Evolutionary conservation across 2,329 filamentous ascomycete species (phyloP).

Genomic region (Penicillium sp.): DNA sequence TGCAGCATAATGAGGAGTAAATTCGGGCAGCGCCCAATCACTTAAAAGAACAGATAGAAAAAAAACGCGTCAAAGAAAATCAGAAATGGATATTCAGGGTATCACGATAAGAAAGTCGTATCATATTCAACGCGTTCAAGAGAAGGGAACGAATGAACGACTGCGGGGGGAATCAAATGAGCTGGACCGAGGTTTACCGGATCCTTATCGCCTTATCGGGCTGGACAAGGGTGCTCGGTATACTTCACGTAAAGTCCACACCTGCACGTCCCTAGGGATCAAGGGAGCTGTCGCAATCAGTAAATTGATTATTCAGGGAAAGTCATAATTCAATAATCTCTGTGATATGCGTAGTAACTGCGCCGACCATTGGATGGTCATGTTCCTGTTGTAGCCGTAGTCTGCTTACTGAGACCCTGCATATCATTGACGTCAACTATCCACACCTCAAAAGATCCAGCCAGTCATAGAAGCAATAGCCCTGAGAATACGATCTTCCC

Average conservation of each 20-base stretch:
- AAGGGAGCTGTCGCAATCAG: too few relatives aligned
- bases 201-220: neutral
- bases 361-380: neutral
- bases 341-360: too few relatives aligned
- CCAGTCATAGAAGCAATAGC: neutral
- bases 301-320: too few relatives aligned
- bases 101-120: neutral
- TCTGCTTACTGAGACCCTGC: neutral
- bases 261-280: too few relatives aligned
- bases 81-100: neutral
- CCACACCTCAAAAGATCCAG: neutral
- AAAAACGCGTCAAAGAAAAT: neutral
- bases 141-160: conserved; percentile 11
- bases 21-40: conserved; percentile 4
- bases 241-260: too few relatives aligned
- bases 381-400: neutral
- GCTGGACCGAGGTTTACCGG: conserved; percentile 1
- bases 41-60: neutral
- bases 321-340: too few relatives aligned
- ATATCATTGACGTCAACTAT: conserved; percentile 4
- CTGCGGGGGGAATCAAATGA: conserved; percentile 24
- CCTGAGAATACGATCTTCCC: neutral
- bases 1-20: conserved; percentile 70
- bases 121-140: neutral
- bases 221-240: neutral